Percentiles rank a stretch among this genome's conserved stretches.
Evolutionary conservation across 2,329 filamentous ascomycete genomes (phyloP).

Genomic region (Niveomyces coronatus): DNA sequence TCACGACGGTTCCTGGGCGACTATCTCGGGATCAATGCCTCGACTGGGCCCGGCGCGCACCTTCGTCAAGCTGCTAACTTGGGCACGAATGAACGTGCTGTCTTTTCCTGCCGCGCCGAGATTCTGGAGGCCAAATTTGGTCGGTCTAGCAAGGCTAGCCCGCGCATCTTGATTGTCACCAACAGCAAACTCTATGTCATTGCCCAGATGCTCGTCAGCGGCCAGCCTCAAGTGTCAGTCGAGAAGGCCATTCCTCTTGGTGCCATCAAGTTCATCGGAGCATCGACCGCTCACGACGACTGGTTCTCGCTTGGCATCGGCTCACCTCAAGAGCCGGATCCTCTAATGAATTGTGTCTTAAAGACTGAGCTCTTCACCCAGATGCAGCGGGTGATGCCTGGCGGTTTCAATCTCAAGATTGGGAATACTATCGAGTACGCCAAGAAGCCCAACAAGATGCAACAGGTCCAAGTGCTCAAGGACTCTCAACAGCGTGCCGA

Average conservation of each 20-base stretch:
- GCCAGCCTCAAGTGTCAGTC: constrained; percentile 68
- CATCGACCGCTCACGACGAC: constrained; percentile 77
- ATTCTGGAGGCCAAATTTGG: constrained; percentile 90
- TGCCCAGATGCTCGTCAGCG: constrained; percentile 71
- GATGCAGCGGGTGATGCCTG: constrained; percentile 68
- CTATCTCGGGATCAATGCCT: constrained; percentile 81
- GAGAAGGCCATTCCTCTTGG: constrained; percentile 77
- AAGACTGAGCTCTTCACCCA: constrained; percentile 98
- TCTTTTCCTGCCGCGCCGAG: constrained; percentile 90
- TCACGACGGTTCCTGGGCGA: constrained; percentile 90
- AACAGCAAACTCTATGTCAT: constrained; percentile 83
- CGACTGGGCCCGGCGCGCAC: constrained; percentile 67
- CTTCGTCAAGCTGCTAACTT: constrained; percentile 68
- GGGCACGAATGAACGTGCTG: constrained; percentile 57
- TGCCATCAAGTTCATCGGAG: constrained; percentile 77
- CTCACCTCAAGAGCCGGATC: constrained; percentile 85
- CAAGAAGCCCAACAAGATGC: constrained; percentile 93
- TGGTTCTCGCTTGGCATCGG: constrained; percentile 92
- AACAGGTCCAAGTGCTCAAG: constrained; percentile 80
- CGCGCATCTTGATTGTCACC: constrained; percentile 75
- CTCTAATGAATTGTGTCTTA: constrained; percentile 84
- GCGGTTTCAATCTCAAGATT: constrained; percentile 73
- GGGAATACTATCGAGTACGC: constrained; percentile 84
- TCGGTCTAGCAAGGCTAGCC: constrained; percentile 85
- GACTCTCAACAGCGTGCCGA: constrained; percentile 71